These are phyloP conservation scores for Platanthera zijinensis DNA, from an alignment of 106 monocot genomes.

Conservation along the genomic window DNA sequence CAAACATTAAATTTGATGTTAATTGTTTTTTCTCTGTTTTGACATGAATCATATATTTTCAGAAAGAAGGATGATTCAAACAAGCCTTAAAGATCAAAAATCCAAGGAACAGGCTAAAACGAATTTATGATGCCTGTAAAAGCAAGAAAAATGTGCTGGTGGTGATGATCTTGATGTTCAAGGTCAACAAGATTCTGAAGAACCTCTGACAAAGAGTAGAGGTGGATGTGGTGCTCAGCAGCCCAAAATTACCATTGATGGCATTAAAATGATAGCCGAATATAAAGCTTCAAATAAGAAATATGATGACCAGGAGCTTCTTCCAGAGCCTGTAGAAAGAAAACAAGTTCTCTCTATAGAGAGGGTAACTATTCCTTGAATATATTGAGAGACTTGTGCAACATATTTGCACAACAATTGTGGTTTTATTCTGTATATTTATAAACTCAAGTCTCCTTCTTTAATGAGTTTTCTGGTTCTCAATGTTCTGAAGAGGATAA, in stretches of 20 bases:
- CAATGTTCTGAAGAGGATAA: too few species aligned
- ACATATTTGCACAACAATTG: too few species aligned
- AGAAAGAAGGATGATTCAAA: slow-evolving; percentile 80
- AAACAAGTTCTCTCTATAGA: slow-evolving; percentile 95
- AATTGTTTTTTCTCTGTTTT: not conserved
- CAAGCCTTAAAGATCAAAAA: slow-evolving; percentile 89
- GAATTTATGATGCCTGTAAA: too few species aligned
- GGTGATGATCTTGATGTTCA: too few species aligned
- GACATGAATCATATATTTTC: slow-evolving; percentile 12
- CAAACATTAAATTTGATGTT: not conserved
- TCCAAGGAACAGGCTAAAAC: slow-evolving; percentile 85
- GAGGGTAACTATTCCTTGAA: slow-evolving; percentile 36
- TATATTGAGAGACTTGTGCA: too few species aligned
- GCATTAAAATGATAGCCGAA: slow-evolving; percentile 99
- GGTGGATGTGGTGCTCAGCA: too few species aligned
- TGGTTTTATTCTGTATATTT: too few species aligned
- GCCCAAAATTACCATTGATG: slow-evolving; percentile 93
- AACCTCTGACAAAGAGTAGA: too few species aligned
- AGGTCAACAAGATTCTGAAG: too few species aligned
- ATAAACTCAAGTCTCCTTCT: too few species aligned
- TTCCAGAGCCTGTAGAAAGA: slow-evolving; percentile 94
- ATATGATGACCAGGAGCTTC: slow-evolving; percentile 88
- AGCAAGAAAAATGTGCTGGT: too few species aligned
- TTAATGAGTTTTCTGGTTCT: too few species aligned
- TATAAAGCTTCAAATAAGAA: slow-evolving; percentile 91